These are phyloP conservation scores for Colletotrichum sansevieriae DNA, from an alignment of 2,329 filamentous ascomycete genomes.

Conservation along the genomic window DNA sequence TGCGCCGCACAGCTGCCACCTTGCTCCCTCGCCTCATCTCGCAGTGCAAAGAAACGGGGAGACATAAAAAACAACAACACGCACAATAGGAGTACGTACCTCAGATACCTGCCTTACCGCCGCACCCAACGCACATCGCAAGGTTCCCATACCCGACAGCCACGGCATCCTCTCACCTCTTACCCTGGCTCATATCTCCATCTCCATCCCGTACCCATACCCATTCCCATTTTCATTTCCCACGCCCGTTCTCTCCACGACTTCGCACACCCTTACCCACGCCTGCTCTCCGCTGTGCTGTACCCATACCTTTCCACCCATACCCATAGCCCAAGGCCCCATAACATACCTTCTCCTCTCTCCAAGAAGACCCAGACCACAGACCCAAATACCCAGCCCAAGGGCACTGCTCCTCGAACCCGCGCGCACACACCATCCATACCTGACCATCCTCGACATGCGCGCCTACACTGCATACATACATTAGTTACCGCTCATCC, in stretches of 20 bases:
- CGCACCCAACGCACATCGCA: conserved; percentile 11
- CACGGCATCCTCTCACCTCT: conserved; percentile 12
- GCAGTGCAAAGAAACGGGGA: not conserved
- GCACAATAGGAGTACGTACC: conserved; percentile 34
- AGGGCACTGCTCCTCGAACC: conserved; percentile 30
- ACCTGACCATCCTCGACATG: conserved; percentile 28
- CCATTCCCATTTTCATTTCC: conserved; percentile 35
- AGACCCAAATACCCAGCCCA: conserved; percentile 36
- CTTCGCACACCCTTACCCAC: conserved; percentile 15
- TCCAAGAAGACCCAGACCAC: conserved; percentile 36
- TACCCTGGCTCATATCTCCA: conserved; percentile 22
- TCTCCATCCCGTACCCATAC: not conserved
- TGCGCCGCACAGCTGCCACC: conserved; percentile 16
- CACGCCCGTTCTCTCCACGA: conserved; percentile 17
- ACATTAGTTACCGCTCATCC: conserved; percentile 42
- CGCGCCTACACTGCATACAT: conserved; percentile 34
- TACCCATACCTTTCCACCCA: conserved; percentile 7
- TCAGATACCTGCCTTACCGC: conserved; percentile 22
- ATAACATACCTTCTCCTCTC: conserved; percentile 17
- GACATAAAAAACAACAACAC: not conserved
- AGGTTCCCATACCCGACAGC: conserved; percentile 36
- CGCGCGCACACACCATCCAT: conserved; percentile 27
- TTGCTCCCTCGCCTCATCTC: conserved; percentile 10
- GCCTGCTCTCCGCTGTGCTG: conserved; percentile 10
- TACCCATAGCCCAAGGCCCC: conserved; percentile 15